A percentile compares a stretch with the other conserved stretches of the same genome.
These are phyloP conservation scores for Talaromyces atroroseus DNA, from an alignment of 2,329 filamentous ascomycete genomes.

Conservation along the genomic window DNA sequence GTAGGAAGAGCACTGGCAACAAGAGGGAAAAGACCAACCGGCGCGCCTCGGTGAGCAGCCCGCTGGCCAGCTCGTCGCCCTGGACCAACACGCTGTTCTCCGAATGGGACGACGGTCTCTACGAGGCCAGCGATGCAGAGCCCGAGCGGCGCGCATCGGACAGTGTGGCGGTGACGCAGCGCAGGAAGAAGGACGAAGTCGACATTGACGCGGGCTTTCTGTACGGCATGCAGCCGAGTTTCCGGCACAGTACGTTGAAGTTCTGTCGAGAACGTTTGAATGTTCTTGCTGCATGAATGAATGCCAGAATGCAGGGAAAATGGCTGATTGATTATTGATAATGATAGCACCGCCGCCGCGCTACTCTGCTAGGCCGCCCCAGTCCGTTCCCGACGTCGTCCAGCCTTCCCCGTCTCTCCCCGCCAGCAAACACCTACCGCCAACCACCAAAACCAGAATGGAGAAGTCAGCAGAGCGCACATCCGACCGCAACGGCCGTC, in stretches of 20 bases:
- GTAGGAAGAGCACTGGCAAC: constrained; percentile 53
- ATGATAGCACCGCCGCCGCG: constrained; percentile 17
- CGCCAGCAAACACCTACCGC: background rate
- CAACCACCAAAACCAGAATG: background rate
- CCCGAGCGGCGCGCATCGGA: constrained; percentile 31
- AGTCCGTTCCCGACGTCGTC: background rate
- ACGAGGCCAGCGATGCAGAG: constrained; percentile 30
- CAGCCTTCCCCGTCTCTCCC: background rate
- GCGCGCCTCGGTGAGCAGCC: constrained; percentile 14
- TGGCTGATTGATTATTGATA: too few species aligned
- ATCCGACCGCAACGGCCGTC: constrained; percentile 46
- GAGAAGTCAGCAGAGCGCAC: background rate
- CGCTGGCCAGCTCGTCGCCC: constrained; percentile 18
- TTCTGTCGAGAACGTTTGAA: background rate
- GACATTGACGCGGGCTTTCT: constrained; percentile 32
- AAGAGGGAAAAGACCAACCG: constrained; percentile 19
- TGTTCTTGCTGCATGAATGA: too few species aligned
- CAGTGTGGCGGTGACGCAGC: constrained; percentile 19
- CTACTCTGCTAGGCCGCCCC: background rate
- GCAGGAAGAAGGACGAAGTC: constrained; percentile 20
- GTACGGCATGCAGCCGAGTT: constrained; percentile 43
- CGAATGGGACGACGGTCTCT: constrained; percentile 17
- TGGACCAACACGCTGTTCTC: constrained; percentile 24
- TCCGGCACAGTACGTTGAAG: constrained; percentile 32
- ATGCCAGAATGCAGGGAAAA: too few species aligned